Base-by-base conservation (phyloP, 305 asterid species). In the Fraxinus angustifolia region DNA sequence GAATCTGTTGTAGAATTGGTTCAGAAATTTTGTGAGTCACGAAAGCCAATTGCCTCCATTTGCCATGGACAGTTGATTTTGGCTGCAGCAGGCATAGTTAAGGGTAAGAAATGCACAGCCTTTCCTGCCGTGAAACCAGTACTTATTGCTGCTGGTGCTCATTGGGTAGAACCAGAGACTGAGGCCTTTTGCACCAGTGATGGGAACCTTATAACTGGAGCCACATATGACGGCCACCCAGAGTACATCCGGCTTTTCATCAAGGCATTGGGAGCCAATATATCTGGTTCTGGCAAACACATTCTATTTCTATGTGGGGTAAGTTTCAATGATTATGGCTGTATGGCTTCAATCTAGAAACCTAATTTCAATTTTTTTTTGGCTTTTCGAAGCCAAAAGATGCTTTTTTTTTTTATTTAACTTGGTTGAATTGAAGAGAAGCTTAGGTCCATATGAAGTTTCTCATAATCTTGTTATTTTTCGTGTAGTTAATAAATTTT, bases 301-400 rank as follows among this genome's bases (percentile, higher is more conserved):
- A 89, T 95, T 79, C 86, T 95, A 28, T 93, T 95, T 86, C 94
- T 95, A 23, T 93, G 99, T 70, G 99, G 99, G 87, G 99, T 95
- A 84, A 88, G 94, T 86, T 82, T 48, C 70, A 21, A 45, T 26
- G 68, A 56, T 76, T 79, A 65, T 80, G 31, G 35, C 31, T 85
- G 77, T 76, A 60, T 60, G 74, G 6, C 68, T 48, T 68, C n/a
- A 3, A 50, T 4, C 40, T 30, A 3, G 56, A 60, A 42, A 0
- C 19, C 6, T 35, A 3, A 53, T 17, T 74, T 68, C 45, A 60
- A 73, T 1, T 38, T n/a, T 23, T 23, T 5, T 67, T 4, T 23
- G 36, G 1, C 78, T 62, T 60, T 45, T 48, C 1, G 36, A 73
- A 56, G 33, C 71, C 48, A 28, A 56, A 19, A 62, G 2, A 2